Evolutionary conservation across 768 basidiomycete species (phyloP), one percentile per base, ranked within the genome.

Genomic region (Boletus rubescentipes): DNA sequence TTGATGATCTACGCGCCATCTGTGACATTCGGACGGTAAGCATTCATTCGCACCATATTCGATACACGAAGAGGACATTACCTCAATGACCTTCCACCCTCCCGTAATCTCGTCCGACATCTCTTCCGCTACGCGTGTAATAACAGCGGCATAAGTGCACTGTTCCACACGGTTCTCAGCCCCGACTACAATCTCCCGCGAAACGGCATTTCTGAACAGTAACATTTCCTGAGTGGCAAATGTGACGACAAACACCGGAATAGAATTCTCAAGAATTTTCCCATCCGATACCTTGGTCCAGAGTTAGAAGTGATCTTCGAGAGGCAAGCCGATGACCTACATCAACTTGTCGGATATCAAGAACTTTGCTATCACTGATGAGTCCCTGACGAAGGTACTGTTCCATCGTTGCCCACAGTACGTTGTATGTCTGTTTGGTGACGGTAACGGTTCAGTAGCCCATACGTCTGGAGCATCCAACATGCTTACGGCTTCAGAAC

Each of bases 31-130:
- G 41, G 34, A 46, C 23, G 15, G 23, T 54, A 39, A 53, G 43
- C 3, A 35, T n/a, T 32, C 21, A 8, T 26, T 26, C 11, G 16
- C 15, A 37, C 21, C 20, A 50, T 32, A 21, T 7, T 32, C 2
- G 21, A 37, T 34, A 38, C 23, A 29, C 37, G 15, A 16, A 21
- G n/a, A 31, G 5, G 14, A 32, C 73, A 82, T 46, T 67, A 94
- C 93, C 86, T 98, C 96, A 26, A 98, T 81, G 48, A 98, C 84
- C 73, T 98, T 98, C 96, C 97, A 99, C 12, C 97, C 97, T 39
- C 92, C 94, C 0, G 97, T 99, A 41, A 97, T 78, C 69, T 94
- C 91, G 67, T 98, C 91, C 29, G 85, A 85, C 57, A 98, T 75
- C 67, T 98, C 93, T 62, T 88, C 87, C 66, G 91, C 87, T 30